These are phyloP conservation scores for Acacia confusa DNA, from an alignment of 306 rosid species.

Conservation along the genomic window DNA sequence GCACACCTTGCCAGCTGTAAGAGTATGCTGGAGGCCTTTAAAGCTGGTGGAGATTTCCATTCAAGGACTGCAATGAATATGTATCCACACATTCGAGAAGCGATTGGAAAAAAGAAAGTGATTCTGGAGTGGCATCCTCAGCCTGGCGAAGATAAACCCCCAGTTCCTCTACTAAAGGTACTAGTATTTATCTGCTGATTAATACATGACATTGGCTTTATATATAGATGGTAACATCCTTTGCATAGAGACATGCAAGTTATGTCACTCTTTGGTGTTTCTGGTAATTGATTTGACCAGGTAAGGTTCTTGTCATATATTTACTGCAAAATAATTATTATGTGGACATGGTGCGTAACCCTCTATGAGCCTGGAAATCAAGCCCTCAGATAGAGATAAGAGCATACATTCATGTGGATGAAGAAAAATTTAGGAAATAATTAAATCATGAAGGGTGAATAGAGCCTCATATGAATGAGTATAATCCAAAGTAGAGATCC, in stretches of 20 bases:
- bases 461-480: no score
- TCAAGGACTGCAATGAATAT: constrained; percentile 98
- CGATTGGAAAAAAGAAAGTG: constrained; percentile 67
- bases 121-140: constrained; percentile 96
- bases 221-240: background rate
- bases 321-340: background rate
- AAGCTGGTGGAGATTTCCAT: constrained; percentile 98
- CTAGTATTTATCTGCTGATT: background rate
- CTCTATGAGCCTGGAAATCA: background rate
- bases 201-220: background rate
- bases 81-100: constrained; percentile 92
- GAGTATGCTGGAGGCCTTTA: constrained; percentile 95
- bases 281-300: background rate
- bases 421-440: background rate
- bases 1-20: constrained; percentile 93
- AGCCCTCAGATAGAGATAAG: background rate
- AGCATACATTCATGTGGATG: background rate
- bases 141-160: constrained; percentile 95
- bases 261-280: background rate
- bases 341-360: background rate
- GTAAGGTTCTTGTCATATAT: background rate
- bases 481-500: no score
- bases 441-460: background rate
- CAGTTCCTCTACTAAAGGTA: constrained; percentile 94
- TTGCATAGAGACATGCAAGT: constrained; percentile 11